Evolutionary conservation across 2,329 filamentous ascomycete genomes (phyloP), one percentile per base, ranked within the genome.

Genomic region (Dactylellina sp.): DNA sequence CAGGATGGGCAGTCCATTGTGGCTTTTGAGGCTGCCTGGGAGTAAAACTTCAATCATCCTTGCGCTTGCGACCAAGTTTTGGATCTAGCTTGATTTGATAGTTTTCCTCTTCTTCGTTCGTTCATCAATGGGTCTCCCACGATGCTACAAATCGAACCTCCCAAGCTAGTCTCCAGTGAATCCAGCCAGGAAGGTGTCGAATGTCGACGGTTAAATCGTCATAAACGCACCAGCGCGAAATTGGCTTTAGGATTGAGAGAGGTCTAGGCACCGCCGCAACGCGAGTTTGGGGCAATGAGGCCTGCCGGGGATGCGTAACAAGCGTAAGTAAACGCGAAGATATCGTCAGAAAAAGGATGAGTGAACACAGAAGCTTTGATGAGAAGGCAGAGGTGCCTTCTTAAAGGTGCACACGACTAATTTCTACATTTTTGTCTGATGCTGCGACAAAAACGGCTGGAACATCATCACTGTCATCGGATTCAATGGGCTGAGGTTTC

Each of bases 41-140:
- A 72, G 53, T n/a, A 72, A 53, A 20, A 72, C 68, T 50, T 65
- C 50, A 3, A 72, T 37, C 68, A 72, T 72, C 55, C 61, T 72
- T 57, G 28, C 28, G n/a, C n/a, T n/a, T n/a, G 53, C 25, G 9
- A 20, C 35, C 32, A 3, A 24, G 25, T 22, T 22, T 28, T 35
- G 2, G n/a, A 3, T 57, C 2, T 22, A 24, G 35, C 11, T n/a
- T n/a, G n/a, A n/a, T n/a, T n/a, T n/a, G n/a, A n/a, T n/a, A n/a
- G n/a, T n/a, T n/a, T n/a, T n/a, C n/a, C n/a, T n/a, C n/a, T n/a
- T n/a, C n/a, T n/a, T n/a, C n/a, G n/a, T n/a, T n/a, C n/a, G n/a
- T n/a, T n/a, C n/a, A n/a, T n/a, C n/a, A n/a, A n/a, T n/a, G n/a
- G n/a, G n/a, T n/a, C n/a, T n/a, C n/a, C n/a, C n/a, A n/a, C 11